Evolutionary conservation across 768 basidiomycete genomes (phyloP), one percentile per base, ranked within the genome.

Genomic region (Trametes maxima): DNA sequence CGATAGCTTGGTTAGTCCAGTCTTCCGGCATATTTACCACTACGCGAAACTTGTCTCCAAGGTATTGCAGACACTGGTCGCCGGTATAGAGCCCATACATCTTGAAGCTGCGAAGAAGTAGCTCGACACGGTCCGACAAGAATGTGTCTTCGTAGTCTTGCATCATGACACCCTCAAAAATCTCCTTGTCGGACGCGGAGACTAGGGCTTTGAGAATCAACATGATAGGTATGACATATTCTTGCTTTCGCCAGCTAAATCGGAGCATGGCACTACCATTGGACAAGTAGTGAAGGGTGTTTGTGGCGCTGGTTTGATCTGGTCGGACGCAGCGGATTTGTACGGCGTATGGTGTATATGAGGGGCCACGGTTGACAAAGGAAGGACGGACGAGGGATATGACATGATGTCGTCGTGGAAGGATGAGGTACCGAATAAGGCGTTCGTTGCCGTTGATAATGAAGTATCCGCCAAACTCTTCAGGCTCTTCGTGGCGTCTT

Each of bases 381-480:
- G 94, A 89, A 21, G 94, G 90, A 50, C 97, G 93, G 67, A 90
- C 79, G 68, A 99, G 87, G 50, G 95, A 89, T 65, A 95, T 92
- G 69, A 93, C 94, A 77, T 98, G 94, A 72, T 98, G 94, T 54
- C 97, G 85, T 25, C 97, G 89, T 13, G 95, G 96, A 40, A 99
- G 83, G 69, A 98, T 95, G 72, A 98, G 87, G 77, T 95, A 98
- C 64, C 97, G 94, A 67, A 99, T 95, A 64, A 99, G 85, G 77
- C 95, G 94, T 77, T 99, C 97, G 76, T 98, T 98, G 63, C 97
- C 97, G 74, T 99, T 99, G 75, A 99, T 87, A 71, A 99, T 85
- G 72, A 99, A 99, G 77, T 99, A 98, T 28, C 96, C 97, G 54
- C 97, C 97, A 70, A 98, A 98, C 74, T 98, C 97, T 77, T 97